These are phyloP conservation scores for Kazachstania sp. DNA, from an alignment of 1,139 yeast species.

Conservation along the genomic window DNA sequence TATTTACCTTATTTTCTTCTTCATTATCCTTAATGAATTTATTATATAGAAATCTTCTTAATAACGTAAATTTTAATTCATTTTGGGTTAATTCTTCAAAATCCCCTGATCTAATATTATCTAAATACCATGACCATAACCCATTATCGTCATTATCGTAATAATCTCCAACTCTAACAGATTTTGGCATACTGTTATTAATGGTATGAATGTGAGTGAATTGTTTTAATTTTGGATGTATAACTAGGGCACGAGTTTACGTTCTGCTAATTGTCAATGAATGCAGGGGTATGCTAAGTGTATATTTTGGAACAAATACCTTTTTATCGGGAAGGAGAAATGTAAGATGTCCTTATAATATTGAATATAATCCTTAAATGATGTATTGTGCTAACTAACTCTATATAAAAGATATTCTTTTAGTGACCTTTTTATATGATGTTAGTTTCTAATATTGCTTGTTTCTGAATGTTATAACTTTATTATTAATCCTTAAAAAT, in stretches of 20 bases:
- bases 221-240: too few relatives aligned
- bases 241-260: too few relatives aligned
- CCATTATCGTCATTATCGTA: constrained; percentile 30
- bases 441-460: too few relatives aligned
- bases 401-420: too few relatives aligned
- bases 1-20: constrained; percentile 3
- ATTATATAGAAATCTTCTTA: constrained; percentile 24
- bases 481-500: too few relatives aligned
- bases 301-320: too few relatives aligned
- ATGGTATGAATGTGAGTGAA: background rate
- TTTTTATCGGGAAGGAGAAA: too few relatives aligned
- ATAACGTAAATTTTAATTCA: constrained; percentile 20
- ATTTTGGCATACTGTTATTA: constrained; percentile 15
- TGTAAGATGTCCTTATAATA: too few relatives aligned
- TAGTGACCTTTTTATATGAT: too few relatives aligned
- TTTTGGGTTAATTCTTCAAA: constrained; percentile 29
- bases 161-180: constrained; percentile 26
- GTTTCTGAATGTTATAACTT: too few relatives aligned
- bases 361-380: too few relatives aligned
- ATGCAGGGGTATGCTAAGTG: background rate
- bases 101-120: constrained; percentile 27
- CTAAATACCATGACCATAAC: constrained; percentile 31
- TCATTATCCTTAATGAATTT: constrained; percentile 9
- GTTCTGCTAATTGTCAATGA: background rate
- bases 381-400: too few relatives aligned